Base-by-base conservation (phyloP, 352 stramenopile species). In the Globisporangium heterothallicum region DNA sequence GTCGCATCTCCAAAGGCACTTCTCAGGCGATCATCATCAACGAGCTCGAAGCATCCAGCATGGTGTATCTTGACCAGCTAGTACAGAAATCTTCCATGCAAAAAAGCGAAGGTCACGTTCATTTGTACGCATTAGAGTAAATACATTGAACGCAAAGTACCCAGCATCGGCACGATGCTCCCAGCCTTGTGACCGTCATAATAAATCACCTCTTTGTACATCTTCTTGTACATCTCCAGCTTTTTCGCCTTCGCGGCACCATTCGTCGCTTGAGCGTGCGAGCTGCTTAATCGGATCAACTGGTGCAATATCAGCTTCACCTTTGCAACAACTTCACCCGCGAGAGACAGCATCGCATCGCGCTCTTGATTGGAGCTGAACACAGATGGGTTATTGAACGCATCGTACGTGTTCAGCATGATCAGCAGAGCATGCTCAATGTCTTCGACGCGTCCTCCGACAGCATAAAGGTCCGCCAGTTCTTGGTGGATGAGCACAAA, bases 171-270 rank as follows among this genome's bases (percentile, higher is more conserved):
- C 9, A 73, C 61, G 32, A 86, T 70, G 34, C 62, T 74, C n/a
- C 59, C 30, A 2, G 42, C 50, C 16, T 63, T 59, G 19, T 66
- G 73, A 29, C 64, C 70, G 45, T 81, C 72, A 27, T 78, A 86
- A 58, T 90, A 90, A 42, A 93, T 86, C 32, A 86, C 72, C 49
- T 90, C 76, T 41, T 87, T 87, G 71, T 93, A 93, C 83, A 93
- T 91, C 25, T 69, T 64, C 67, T 93, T 93, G 59, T 88, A 93
- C 52, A 78, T 66, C 3, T 84, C 70, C 0, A 82, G 59, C 54
- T 83, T 84, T 57, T 74, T 78, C 38, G 32, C 58, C 25, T 71
- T 72, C 16, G 26, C 40, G 29, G 50, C 73, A 21, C 41, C n/a
- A n/a, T n/a, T 36, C 61, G 3, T 44, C 16, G 1, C 57, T 44